Conservation (phyloP, 2,329 filamentous ascomycete species). For the Alternaria infectoria region DNA sequence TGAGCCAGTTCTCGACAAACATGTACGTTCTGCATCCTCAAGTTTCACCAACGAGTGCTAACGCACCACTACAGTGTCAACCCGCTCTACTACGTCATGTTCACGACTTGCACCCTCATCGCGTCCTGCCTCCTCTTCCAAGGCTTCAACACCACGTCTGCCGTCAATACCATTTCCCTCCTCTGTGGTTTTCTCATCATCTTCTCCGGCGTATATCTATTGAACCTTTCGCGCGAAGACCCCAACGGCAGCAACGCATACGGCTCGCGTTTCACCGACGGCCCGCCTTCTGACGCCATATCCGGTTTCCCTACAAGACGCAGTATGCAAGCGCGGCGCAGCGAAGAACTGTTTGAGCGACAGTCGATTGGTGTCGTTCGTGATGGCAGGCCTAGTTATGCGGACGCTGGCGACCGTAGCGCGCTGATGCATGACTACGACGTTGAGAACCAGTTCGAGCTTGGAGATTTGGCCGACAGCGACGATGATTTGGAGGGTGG, state of each 20-base stretch:
- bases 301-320: constrained; percentile 87
- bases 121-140: constrained; percentile 96
- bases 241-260: constrained; percentile 77
- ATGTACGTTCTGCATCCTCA: constrained; percentile 68
- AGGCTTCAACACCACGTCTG: constrained; percentile 93
- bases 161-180: constrained; percentile 89
- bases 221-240: constrained; percentile 93
- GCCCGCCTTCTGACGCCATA: constrained; percentile 88
- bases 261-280: constrained; percentile 64
- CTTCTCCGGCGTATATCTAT: constrained; percentile 91
- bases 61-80: constrained; percentile 71
- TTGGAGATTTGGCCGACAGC: constrained; percentile 76
- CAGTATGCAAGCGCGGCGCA: constrained; percentile 89
- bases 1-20: constrained; percentile 95
- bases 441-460: constrained; percentile 74
- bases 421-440: constrained; percentile 90
- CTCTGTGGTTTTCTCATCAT: constrained; percentile 93
- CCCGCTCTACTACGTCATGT: constrained; percentile 95
- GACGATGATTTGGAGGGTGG: constrained; percentile 47
- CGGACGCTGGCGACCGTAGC: constrained; percentile 67
- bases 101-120: constrained; percentile 91
- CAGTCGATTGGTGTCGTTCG: constrained; percentile 51
- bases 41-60: background rate
- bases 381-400: constrained; percentile 18
- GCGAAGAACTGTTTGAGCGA: constrained; percentile 48